phyloP scores from a whole-genome alignment of 371 early-diverging fungal species.

The Rhizomucor pusillus region DNA sequence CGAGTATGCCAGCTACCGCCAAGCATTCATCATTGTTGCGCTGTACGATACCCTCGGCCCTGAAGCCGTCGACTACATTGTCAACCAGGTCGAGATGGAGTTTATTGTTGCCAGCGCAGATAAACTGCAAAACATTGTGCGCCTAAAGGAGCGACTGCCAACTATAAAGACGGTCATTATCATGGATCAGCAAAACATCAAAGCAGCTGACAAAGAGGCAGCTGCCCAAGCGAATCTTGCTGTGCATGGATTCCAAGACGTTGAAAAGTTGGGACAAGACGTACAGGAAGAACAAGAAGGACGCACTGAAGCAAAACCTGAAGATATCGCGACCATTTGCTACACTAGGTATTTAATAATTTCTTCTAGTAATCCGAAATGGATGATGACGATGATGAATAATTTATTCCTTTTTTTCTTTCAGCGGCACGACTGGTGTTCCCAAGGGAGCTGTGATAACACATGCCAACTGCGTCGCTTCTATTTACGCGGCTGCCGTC shows the following conservation, averaged over 20 bases:
- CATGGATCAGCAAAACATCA: conserved; percentile 64
- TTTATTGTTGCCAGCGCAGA: conserved; percentile 76
- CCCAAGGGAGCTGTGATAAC: conserved; percentile 73
- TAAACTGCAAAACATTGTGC: conserved; percentile 71
- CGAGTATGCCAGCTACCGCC: conserved; percentile 71
- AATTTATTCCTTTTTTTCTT: conserved; percentile 1
- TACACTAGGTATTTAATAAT: conserved; percentile 88
- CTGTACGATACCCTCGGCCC: conserved; percentile 87
- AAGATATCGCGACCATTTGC: conserved; percentile 91
- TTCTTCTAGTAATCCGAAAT: too few species aligned
- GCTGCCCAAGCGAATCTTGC: conserved; percentile 36
- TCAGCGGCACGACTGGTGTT: conserved; percentile 58
- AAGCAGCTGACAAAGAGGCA: conserved; percentile 27
- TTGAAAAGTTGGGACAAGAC: conserved; percentile 62
- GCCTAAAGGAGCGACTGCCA: conserved; percentile 52
- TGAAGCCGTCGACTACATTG: conserved; percentile 76
- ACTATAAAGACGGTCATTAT: conserved; percentile 66
- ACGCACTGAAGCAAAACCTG: conserved; percentile 53
- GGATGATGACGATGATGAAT: too few species aligned
- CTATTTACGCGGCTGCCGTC: conserved; percentile 70
- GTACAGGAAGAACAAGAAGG: conserved; percentile 35
- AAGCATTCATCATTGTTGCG: conserved; percentile 70
- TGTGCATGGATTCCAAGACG: conserved; percentile 56
- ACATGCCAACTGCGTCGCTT: conserved; percentile 74
- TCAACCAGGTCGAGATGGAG: conserved; percentile 70